Percentiles rank a stretch among this genome's conserved stretches.
Conservation (phyloP, 495 filamentous ascomycete species). For the Aspergillus saccharolyticus region DNA sequence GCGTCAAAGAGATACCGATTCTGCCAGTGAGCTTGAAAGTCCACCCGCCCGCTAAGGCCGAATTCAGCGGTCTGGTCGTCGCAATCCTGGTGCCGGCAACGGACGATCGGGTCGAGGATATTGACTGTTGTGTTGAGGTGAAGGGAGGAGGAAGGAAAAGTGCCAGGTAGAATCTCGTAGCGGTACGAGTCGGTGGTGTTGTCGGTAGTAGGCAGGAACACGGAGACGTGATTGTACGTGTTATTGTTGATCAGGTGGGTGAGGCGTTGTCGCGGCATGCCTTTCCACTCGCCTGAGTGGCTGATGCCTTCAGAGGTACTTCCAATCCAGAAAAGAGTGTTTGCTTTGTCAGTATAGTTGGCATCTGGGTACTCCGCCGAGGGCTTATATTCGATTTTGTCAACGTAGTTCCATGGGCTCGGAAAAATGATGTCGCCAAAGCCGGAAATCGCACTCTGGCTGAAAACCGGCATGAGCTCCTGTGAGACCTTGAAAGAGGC, state of each 20-base stretch:
- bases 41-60: constrained; percentile 30
- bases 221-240: constrained; percentile 37
- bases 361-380: constrained; percentile 34
- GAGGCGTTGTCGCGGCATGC: constrained; percentile 55
- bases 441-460: constrained; percentile 60
- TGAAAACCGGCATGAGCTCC: constrained; percentile 68
- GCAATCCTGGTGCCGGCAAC: constrained; percentile 51
- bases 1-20: constrained; percentile 65
- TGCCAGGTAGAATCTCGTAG: constrained; percentile 35
- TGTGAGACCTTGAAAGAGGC: constrained; percentile 57
- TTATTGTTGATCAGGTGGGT: constrained; percentile 51
- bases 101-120: constrained; percentile 46
- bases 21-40: constrained; percentile 58
- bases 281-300: constrained; percentile 49
- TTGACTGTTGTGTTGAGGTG: constrained; percentile 38
- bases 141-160: constrained; percentile 25
- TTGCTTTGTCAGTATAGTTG: constrained; percentile 37
- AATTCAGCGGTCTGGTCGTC: constrained; percentile 48
- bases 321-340: constrained; percentile 49
- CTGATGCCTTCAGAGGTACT: constrained; percentile 55
- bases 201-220: constrained; percentile 33
- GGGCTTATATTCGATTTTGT: constrained; percentile 42
- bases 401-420: constrained; percentile 47
- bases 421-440: constrained; percentile 47
- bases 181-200: constrained; percentile 22